These are phyloP conservation scores for Suhomyces terraborum DNA, from an alignment of 1,139 yeast species.

Conservation along the genomic window DNA sequence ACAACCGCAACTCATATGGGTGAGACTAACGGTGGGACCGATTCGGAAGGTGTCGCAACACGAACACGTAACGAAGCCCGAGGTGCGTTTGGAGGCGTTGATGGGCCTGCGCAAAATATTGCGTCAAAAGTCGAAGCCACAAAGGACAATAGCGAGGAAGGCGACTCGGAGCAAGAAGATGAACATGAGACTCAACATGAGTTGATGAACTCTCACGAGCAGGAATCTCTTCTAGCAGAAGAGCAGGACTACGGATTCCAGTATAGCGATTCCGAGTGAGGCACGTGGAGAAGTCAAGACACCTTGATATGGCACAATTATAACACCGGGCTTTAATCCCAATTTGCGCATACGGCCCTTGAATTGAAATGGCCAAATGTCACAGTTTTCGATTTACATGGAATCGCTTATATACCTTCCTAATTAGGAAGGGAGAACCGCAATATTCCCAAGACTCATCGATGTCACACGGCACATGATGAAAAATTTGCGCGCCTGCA, in stretches of 20 bases:
- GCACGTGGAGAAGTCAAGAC: neutral
- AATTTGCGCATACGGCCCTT: neutral
- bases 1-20: neutral
- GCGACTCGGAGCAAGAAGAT: neutral
- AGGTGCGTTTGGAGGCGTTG: too few relatives aligned
- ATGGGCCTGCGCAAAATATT: too few relatives aligned
- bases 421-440: conserved; percentile 1
- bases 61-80: too few relatives aligned
- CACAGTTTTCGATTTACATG: too few relatives aligned
- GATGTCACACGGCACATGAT: too few relatives aligned
- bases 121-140: too few relatives aligned
- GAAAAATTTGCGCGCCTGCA: neutral
- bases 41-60: neutral
- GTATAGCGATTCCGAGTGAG: conserved; percentile 33
- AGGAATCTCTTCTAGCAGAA: conserved; percentile 15
- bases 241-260: conserved; percentile 36
- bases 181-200: neutral
- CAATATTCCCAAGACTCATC: too few relatives aligned
- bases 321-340: neutral
- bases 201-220: conserved; percentile 13
- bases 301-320: neutral
- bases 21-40: neutral
- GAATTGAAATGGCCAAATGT: too few relatives aligned
- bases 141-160: neutral
- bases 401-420: neutral